Percentiles rank a stretch among this genome's conserved stretches.
phyloP scores from a whole-genome alignment of 768 basidiomycete species.

The Termitomyces sp. region DNA sequence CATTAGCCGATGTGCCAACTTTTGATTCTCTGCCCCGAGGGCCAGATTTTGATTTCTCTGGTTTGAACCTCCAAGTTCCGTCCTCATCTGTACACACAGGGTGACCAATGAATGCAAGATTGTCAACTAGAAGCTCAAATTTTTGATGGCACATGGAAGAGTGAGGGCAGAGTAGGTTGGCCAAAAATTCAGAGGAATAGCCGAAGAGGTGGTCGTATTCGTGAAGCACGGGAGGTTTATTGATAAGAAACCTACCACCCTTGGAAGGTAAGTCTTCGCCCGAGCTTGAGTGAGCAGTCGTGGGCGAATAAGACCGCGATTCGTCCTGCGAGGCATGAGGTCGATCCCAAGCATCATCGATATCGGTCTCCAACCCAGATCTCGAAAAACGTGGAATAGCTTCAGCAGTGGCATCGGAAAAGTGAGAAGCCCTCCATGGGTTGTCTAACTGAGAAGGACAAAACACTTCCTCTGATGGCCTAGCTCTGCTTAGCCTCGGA shows the following conservation, averaged over 20 bases:
- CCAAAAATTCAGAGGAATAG: slow-evolving; percentile 79
- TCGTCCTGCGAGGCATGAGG: slow-evolving; percentile 48
- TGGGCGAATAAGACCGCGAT: slow-evolving; percentile 50
- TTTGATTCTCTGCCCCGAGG: slow-evolving; percentile 59
- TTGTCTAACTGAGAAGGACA: slow-evolving; percentile 63
- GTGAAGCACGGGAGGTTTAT: slow-evolving; percentile 32
- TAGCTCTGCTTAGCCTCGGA: slow-evolving; percentile 70
- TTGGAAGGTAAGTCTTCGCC: slow-evolving; percentile 52
- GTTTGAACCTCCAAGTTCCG: slow-evolving; percentile 73
- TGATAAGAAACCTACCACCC: slow-evolving; percentile 37
- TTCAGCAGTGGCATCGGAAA: slow-evolving; percentile 33
- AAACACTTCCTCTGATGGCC: slow-evolving; percentile 40
- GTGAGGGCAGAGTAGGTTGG: slow-evolving; percentile 77
- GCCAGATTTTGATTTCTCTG: slow-evolving; percentile 51
- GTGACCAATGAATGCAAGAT: slow-evolving; percentile 91
- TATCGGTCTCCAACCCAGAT: slow-evolving; percentile 28
- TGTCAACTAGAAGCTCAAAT: slow-evolving; percentile 90
- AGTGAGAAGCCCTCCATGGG: slow-evolving; percentile 67
- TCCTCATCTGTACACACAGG: slow-evolving; percentile 81
- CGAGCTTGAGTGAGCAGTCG: slow-evolving; percentile 44
- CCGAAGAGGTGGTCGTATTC: slow-evolving; percentile 76
- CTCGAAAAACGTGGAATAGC: slow-evolving; percentile 21
- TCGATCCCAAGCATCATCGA: slow-evolving; percentile 66
- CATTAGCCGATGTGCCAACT: slow-evolving; percentile 32
- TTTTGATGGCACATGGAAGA: slow-evolving; percentile 86